Base-by-base conservation (phyloP, 2,329 filamentous ascomycete species). In the Ascochyta clinopodiicola region DNA sequence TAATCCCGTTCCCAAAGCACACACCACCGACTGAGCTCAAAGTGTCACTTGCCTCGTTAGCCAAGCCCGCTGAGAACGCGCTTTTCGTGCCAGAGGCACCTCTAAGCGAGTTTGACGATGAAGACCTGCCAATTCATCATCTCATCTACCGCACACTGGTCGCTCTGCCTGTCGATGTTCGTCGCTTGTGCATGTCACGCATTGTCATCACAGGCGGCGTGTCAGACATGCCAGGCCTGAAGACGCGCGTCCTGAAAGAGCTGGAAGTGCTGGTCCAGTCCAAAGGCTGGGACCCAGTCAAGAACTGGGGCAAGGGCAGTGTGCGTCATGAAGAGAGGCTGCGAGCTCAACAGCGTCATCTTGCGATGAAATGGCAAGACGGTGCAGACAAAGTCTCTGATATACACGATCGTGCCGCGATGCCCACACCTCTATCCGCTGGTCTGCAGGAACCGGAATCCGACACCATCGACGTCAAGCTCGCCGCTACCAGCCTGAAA, bases 131-230 rank as follows among this genome's bases (percentile, higher is more conserved):
- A 0, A 69, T 98, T 1, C 91, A 90, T 46, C 72, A 87, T 12
- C 82, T 98, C 8, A 80, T 96, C 2, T 96, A 96, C 75, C 84
- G 85, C 48, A 84, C 87, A 34, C 82, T 99, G 1, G 80, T 96
- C 1, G 82, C 86, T 7, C 80, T 97, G 1, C 90, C 92, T 0
- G 78, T 94, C 4, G 95, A 99, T 74, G 87, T 93, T 4, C 87
- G 95, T 22, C 88, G 90, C 1, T 78, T 88, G 4, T 97, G 94
- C 74, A 95, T 97, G 87, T 88, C 92, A 1, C 89, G 94, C 35
- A 90, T 98, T 40, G 81, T 96, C 15, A 90, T 99, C 68, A 89
- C 88, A 0, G 95, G 95, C 29, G 92, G 92, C 2, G 89, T 89
- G 43, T 87, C 92, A 6, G 84, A 84, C 24, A 86, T 97, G 8